These are phyloP conservation scores for Lolium rigidum DNA, from an alignment of 176 grass and related monocot species.

Conservation along the genomic window DNA sequence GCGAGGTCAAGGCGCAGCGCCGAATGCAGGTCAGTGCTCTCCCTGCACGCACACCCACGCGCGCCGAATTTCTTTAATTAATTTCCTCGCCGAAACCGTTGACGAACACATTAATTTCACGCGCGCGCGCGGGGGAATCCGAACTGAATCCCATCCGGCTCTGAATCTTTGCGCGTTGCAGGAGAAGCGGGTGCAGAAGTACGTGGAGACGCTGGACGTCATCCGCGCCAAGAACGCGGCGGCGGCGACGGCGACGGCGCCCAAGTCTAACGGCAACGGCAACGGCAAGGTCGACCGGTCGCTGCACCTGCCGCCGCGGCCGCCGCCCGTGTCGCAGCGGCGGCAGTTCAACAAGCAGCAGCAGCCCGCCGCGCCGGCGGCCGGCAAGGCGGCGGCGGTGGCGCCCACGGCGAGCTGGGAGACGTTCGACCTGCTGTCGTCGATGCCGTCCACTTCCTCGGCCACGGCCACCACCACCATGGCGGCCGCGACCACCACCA, in stretches of 20 bases:
- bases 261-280: constrained; percentile 58
- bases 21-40: constrained; percentile 67
- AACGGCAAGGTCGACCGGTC: constrained; percentile 43
- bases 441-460: constrained; percentile 71
- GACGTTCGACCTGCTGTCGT: constrained; percentile 83
- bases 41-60: background rate
- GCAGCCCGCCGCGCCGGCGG: background rate
- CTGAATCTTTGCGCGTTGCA: constrained; percentile 23
- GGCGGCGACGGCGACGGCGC: background rate
- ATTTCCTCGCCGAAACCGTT: background rate
- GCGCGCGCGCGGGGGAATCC: background rate
- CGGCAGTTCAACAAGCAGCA: constrained; percentile 53
- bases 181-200: constrained; percentile 92
- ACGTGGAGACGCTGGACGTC: constrained; percentile 84
- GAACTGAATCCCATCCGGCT: background rate
- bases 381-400: background rate
- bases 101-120: background rate
- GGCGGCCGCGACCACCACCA: constrained; percentile 43
- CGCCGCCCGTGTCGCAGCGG: constrained; percentile 56
- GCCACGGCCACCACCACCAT: constrained; percentile 63
- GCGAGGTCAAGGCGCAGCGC: constrained; percentile 80
- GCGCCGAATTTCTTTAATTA: background rate
- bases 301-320: constrained; percentile 50
- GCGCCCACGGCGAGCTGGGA: constrained; percentile 73
- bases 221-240: constrained; percentile 77